Base-by-base conservation (phyloP, 345 rosid species). In the Luvunga scandens region DNA sequence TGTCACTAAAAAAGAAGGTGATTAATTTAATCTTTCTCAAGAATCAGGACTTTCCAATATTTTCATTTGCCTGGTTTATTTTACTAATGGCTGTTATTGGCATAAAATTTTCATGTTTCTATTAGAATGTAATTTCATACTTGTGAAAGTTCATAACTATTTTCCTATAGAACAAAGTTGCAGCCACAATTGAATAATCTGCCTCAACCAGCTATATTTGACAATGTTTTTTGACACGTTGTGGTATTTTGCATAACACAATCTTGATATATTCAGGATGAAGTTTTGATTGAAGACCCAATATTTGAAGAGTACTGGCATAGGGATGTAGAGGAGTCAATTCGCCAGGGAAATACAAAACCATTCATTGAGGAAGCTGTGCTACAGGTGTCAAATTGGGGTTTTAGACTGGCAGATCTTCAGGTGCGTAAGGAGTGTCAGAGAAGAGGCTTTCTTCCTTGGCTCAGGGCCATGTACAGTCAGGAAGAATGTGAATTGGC, bases 311-410 rank as follows among this genome's bases (percentile, higher is more conserved):
- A 88, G 55, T 84, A 87, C 79, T 92, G 96, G 96, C 91, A 89
- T 61, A 90, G 99, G 85, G 91, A 92, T 48, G 95, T 96, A 55
- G 99, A 96, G 83, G 98, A 93, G 85, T 90, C 99, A 0, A 75
- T 92, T 78, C 94, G 99, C 73, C 98, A 93, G 75, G 97, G 94
- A 80, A 87, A 81, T 53, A 24, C 85, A 67, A 89, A 87, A 66
- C 95, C 98, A 60, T 92, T 93, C 81, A 83, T 89, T 1, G 94
- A 96, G 86, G 99, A 96, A 88, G 89, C 91, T 13, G 82, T 59
- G 76, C 85, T 92, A 31, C 91, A 85, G 78, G 93, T 92, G 22
- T 93, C 97, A 65, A 86, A 90, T 68, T 96, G 98, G 99, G 97
- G 97, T 34, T 96, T 96, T 81, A 84, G 81, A 82, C 78, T 96